Conservation (phyloP, 2,329 filamentous ascomycete species). For the Colletotrichum cereale region DNA sequence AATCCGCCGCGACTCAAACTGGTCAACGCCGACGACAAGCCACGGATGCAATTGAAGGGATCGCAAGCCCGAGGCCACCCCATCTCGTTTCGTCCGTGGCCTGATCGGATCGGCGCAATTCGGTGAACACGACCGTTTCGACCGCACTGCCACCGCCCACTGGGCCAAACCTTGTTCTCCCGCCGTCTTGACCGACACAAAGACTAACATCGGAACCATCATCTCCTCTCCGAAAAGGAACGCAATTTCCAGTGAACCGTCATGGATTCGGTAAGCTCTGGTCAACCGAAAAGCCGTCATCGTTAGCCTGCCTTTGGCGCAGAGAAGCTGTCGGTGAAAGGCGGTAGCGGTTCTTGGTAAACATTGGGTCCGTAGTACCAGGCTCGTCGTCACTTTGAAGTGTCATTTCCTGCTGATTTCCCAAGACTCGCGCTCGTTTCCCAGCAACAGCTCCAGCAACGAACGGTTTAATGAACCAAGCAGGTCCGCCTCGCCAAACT, state of each 20-base stretch:
- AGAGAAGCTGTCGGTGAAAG: background rate
- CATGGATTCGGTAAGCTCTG: background rate
- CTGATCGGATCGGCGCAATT: conserved; percentile 29
- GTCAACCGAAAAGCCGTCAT: background rate
- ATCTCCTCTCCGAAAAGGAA: background rate
- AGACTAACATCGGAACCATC: background rate
- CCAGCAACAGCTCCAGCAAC: conserved; percentile 9
- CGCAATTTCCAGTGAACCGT: conserved; percentile 10
- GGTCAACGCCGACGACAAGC: background rate
- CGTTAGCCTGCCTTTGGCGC: conserved; percentile 2
- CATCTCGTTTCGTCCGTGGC: conserved; percentile 10
- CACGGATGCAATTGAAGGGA: background rate
- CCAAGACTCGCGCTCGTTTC: conserved; percentile 9
- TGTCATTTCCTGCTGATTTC: background rate
- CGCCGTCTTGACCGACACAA: background rate
- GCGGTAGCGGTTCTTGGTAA: conserved; percentile 6
- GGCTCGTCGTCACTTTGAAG: background rate
- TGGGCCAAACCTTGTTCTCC: conserved; percentile 18
- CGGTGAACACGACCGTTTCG: background rate
- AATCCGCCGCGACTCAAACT: conserved; percentile 23
- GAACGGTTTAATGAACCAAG: conserved; percentile 16
- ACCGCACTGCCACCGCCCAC: conserved; percentile 20
- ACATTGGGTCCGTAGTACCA: background rate
- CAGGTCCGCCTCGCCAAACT: conserved; percentile 9
- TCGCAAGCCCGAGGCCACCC: conserved; percentile 6